Evolutionary conservation across 2,329 filamentous ascomycete species (phyloP).

Genomic region (Parascedosporium putredinis): DNA sequence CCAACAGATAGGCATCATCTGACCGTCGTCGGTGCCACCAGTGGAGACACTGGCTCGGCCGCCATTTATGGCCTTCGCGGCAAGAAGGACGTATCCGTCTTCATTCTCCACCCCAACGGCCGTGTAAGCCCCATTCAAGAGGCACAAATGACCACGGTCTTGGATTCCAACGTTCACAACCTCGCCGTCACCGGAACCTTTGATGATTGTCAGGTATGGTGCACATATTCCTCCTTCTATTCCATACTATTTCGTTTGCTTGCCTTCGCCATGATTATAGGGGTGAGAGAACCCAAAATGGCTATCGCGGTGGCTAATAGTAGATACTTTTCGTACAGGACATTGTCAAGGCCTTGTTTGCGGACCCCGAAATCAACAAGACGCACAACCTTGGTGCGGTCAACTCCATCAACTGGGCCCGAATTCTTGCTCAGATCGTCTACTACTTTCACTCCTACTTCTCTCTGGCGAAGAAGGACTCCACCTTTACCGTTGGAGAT

Average conservation of each 20-base stretch:
- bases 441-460: slow-evolving; percentile 98
- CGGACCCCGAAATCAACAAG: slow-evolving; percentile 72
- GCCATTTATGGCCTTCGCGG: slow-evolving; percentile 91
- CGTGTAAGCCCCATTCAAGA: slow-evolving; percentile 88
- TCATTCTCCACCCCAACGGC: slow-evolving; percentile 88
- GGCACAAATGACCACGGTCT: slow-evolving; percentile 91
- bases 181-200: slow-evolving; percentile 83
- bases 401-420: slow-evolving; percentile 93
- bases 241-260: background rate
- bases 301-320: background rate
- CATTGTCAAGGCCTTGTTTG: slow-evolving; percentile 88
- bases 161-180: slow-evolving; percentile 88
- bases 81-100: slow-evolving; percentile 94
- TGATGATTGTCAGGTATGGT: slow-evolving; percentile 76
- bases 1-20: slow-evolving; percentile 60
- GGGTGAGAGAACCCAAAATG: too few species aligned
- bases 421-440: slow-evolving; percentile 91
- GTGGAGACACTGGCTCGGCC: slow-evolving; percentile 83
- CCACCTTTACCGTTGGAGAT: slow-evolving; percentile 52
- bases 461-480: slow-evolving; percentile 52
- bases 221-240: background rate
- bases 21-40: slow-evolving; percentile 78
- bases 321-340: slow-evolving; percentile 39
- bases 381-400: slow-evolving; percentile 80
- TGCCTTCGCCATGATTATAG: too few species aligned